These are phyloP conservation scores for Pseudozyma hubeiensis DNA, from an alignment of 1,284 basidiomycete genomes.

Conservation along the genomic window DNA sequence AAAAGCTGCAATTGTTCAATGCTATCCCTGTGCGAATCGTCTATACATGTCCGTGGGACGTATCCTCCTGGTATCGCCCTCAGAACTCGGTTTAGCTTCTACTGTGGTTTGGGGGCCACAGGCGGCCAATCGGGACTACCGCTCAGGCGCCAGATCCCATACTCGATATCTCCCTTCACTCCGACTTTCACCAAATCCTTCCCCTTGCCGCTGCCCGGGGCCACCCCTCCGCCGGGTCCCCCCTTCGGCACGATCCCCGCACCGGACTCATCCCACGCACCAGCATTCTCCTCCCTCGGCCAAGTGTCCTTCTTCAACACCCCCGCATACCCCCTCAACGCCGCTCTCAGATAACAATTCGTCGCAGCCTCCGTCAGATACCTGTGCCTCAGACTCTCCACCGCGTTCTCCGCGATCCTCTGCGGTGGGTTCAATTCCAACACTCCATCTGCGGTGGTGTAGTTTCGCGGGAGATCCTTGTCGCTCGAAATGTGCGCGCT, in stretches of 20 bases:
- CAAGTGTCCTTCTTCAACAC: constrained; percentile 34
- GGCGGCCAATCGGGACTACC: constrained; percentile 47
- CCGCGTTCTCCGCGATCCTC: constrained; percentile 50
- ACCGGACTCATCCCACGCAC: constrained; percentile 27
- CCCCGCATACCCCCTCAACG: constrained; percentile 33
- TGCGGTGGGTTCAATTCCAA: constrained; percentile 29
- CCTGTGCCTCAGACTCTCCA: constrained; percentile 30
- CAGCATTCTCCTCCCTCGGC: constrained; percentile 28
- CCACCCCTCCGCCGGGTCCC: constrained; percentile 43
- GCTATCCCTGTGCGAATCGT: neutral
- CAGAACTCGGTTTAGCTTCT: neutral
- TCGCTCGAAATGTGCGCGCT: constrained; percentile 1
- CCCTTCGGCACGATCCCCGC: constrained; percentile 23
- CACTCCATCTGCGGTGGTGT: neutral
- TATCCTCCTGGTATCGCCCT: too few relatives aligned
- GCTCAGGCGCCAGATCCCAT: constrained; percentile 47
- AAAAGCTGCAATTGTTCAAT: too few relatives aligned
- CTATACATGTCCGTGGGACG: too few relatives aligned
- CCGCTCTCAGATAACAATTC: constrained; percentile 49
- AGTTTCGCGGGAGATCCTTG: constrained; percentile 2
- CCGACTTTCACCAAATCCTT: constrained; percentile 29
- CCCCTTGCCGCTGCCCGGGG: constrained; percentile 40
- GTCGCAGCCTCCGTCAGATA: constrained; percentile 56
- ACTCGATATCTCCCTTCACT: constrained; percentile 57
- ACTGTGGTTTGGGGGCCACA: neutral